Evolutionary conservation across 257 asterid species (phyloP).

Genomic region (Perilla frutescens): DNA sequence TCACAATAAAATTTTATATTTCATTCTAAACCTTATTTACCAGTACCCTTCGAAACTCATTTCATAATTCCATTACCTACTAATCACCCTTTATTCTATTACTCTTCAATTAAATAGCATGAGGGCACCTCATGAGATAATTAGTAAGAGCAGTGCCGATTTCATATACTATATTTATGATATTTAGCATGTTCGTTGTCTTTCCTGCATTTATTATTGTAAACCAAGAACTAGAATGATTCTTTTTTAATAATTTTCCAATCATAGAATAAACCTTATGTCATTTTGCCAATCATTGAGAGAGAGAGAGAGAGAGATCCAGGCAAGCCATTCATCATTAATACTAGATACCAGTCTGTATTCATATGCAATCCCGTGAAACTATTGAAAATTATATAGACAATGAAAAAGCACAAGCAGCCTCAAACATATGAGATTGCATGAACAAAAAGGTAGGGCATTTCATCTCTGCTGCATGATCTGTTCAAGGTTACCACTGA

Average conservation of each 20-base stretch:
- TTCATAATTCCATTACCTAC: no score
- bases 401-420: neutral
- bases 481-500: conserved; percentile 9
- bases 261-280: neutral
- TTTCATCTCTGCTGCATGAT: conserved; percentile 17
- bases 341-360: conserved; percentile 21
- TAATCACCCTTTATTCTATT: no score
- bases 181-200: neutral
- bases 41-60: no score
- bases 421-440: neutral
- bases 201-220: neutral
- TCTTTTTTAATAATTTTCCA: neutral
- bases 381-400: neutral
- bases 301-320: conserved; percentile 8
- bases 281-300: conserved; percentile 12
- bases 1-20: no score
- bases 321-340: conserved; percentile 16
- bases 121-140: no score
- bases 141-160: no score
- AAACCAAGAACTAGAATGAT: conserved; percentile 5
- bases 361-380: neutral
- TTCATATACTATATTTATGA: neutral
- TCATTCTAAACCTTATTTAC: no score
- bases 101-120: no score
- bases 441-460: neutral